Percentiles rank a stretch among this genome's conserved stretches.
phyloP scores from a whole-genome alignment of 2,329 filamentous ascomycete species.

The Fusarium heterosporum region DNA sequence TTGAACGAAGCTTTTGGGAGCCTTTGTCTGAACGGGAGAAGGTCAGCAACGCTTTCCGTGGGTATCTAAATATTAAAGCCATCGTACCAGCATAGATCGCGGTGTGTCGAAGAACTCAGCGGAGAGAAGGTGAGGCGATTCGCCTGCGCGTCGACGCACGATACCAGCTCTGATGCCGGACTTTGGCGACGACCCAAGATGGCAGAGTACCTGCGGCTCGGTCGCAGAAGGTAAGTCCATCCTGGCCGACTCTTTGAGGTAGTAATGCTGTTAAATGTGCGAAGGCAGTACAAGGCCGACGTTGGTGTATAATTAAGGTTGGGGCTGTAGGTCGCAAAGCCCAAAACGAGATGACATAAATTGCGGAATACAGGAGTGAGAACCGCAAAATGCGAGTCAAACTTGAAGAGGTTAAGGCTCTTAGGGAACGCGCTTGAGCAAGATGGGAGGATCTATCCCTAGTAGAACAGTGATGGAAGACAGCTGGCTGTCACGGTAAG shows the following conservation, averaged over 20 bases:
- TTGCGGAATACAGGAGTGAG: not conserved
- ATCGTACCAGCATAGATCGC: not conserved
- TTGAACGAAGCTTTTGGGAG: not conserved
- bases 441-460: not conserved
- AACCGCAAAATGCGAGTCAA: not conserved
- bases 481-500: not conserved
- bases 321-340: not conserved
- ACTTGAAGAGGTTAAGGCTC: not conserved
- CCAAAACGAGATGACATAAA: not conserved
- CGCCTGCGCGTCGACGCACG: not conserved
- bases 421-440: not conserved
- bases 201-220: not conserved
- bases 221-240: slow-evolving; percentile 7
- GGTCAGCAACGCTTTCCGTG: not conserved
- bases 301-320: not conserved
- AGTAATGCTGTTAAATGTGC: not conserved
- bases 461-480: not conserved
- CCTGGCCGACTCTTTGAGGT: not conserved
- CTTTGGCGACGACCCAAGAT: not conserved
- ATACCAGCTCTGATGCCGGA: not conserved
- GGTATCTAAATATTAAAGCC: not conserved
- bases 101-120: not conserved
- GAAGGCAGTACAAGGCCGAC: not conserved
- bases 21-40: not conserved
- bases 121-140: not conserved